Percentiles rank a stretch among this genome's conserved stretches.
Conservation (phyloP, 2,329 filamentous ascomycete genomes). For the Clonostachys sp. region DNA sequence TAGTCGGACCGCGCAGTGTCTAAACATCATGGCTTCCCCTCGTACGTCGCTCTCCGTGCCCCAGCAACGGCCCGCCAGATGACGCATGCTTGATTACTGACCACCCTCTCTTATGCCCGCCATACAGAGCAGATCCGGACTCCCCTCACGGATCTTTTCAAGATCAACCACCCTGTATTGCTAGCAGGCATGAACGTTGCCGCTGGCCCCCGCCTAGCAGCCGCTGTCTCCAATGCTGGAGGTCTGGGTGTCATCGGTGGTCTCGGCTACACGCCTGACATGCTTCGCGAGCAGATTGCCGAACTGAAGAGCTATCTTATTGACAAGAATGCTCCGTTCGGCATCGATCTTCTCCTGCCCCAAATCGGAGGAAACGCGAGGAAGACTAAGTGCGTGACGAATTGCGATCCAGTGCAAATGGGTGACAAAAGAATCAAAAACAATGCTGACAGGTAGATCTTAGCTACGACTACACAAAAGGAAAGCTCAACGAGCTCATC, state of each 20-base stretch:
- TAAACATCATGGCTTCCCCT: no score
- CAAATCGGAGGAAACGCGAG: slow-evolving; percentile 92
- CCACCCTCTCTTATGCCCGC: neutral
- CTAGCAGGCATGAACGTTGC: slow-evolving; percentile 99
- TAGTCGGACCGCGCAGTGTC: no score
- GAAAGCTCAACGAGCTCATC: slow-evolving; percentile 87
- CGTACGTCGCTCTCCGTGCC: no score
- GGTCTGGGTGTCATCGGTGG: slow-evolving; percentile 96
- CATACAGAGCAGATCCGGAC: slow-evolving; percentile 65
- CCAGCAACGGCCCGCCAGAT: no score
- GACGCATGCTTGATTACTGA: neutral
- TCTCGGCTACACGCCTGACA: slow-evolving; percentile 92
- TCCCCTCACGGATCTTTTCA: slow-evolving; percentile 88
- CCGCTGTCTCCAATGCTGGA: slow-evolving; percentile 94
- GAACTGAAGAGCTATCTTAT: slow-evolving; percentile 85
- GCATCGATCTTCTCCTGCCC: slow-evolving; percentile 87
- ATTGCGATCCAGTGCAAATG: neutral
- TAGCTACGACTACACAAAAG: slow-evolving; percentile 99
- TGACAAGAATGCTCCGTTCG: slow-evolving; percentile 93
- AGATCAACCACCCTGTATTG: slow-evolving; percentile 94
- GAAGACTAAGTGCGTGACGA: slow-evolving; percentile 70
- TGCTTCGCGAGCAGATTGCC: slow-evolving; percentile 90
- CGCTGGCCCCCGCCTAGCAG: slow-evolving; percentile 91
- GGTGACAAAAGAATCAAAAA: neutral
- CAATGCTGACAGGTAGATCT: neutral